Evolutionary conservation across 2,329 filamentous ascomycete genomes (phyloP).

Genomic region (Pseudogymnoascus sp.): DNA sequence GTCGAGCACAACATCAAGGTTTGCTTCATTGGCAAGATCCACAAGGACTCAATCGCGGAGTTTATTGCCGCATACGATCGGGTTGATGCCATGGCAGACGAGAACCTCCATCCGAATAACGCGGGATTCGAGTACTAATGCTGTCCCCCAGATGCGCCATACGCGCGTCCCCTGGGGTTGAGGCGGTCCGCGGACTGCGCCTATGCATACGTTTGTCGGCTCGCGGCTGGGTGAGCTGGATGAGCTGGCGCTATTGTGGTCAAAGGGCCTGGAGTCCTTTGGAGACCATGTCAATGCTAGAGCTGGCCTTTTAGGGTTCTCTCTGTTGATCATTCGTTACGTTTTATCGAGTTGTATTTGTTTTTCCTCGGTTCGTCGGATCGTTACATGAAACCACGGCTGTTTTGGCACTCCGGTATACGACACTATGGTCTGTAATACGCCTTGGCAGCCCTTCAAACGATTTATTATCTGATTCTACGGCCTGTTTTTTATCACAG

Average conservation of each 20-base stretch:
- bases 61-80: not conserved
- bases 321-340: not conserved
- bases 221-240: not conserved
- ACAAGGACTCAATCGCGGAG: not conserved
- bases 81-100: not conserved
- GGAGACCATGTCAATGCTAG: not conserved
- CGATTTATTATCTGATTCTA: no score
- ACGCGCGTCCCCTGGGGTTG: not conserved
- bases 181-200: not conserved
- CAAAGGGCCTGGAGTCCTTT: not conserved
- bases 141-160: not conserved
- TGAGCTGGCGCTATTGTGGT: not conserved
- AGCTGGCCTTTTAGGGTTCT: not conserved
- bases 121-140: not conserved
- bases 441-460: no score
- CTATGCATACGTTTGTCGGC: not conserved
- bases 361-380: not conserved
- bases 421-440: no score
- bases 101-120: not conserved
- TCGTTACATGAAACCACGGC: not conserved
- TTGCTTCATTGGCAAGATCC: constrained; percentile 20
- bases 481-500: no score
- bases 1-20: constrained; percentile 24
- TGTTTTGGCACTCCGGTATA: not conserved
- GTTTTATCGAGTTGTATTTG: not conserved